Base-by-base conservation (phyloP, 1,139 yeast genomes). In the Candida buenavistaensis region DNA sequence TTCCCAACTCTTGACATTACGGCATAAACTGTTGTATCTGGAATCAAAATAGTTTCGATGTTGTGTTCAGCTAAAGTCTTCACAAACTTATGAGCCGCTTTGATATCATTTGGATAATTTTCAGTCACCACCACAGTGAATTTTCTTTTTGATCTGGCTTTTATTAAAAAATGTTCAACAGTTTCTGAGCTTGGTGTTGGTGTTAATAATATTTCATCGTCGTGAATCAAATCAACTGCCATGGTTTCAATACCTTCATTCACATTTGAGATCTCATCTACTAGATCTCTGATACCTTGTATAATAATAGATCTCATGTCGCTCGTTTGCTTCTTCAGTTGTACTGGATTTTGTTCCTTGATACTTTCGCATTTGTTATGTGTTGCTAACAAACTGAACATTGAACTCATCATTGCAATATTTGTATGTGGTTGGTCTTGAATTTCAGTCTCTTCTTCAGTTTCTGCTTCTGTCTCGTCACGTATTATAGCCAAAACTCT, bases 1-100 rank as follows among this genome's bases (percentile, higher is more conserved):
- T 94, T 94, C 31, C 97, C 97, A 3, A 94, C 98, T 45, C 97
- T 72, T 32, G 97, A 85, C 98, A 94, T 94, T 32, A 94, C 86
- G 0, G 98, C 97, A 59, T 84, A 88, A 0, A 84, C 89, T 17
- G 96, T 84, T 3, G 95, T 76, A 55, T 94, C 99, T 0, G 98
- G 97, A 31, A 94, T 86, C 36, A 94, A 75, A 3, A 89, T 85
- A 1, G 97, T 82, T 45, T 89, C 96, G 37, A 94, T 88, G 37
- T 92, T 87, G 39, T 92, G 88, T 40, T 80, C 82, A 2, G 95
- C 84, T 45, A 94, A 72, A 39, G 76, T 78, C 50, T 79, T 78
- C 13, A 94, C 96, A 57, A 92, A 88, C 40, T 64, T 68, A 51
- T 88, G 96, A 1, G 97, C 87, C 23, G 68, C 70, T 29, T 71